Base-by-base conservation (phyloP, 106 monocot species). In the Hemerocallis citrina region DNA sequence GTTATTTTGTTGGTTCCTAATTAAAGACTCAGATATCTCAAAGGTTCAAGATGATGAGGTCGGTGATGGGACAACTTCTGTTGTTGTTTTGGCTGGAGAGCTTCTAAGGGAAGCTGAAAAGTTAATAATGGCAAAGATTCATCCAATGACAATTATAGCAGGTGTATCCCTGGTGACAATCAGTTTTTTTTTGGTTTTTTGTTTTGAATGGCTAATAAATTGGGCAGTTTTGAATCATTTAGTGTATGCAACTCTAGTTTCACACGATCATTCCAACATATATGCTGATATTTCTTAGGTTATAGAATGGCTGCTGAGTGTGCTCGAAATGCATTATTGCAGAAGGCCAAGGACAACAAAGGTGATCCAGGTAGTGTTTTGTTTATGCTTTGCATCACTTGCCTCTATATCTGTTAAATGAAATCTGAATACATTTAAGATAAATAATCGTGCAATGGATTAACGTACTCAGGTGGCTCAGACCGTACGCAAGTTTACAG, bases 41-140 rank as follows among this genome's bases (percentile, higher is more conserved):
- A 88, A 88, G 74, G 88, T 88, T 63, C 88, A 88, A 79, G 87
- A 88, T 72, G 87, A 88, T 71, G 87, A 88, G 41, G 87, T 88
- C 61, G 87, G 82, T 49, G 87, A 88, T 77, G 87, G 87, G 34
- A 88, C 86, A 66, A 87, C 87, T 29, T 82, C 87, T 57, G 82
- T 88, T 52, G 87, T 88, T 74, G 76, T 82, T 58, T 77, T 88
- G 70, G 87, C 87, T 76, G 82, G 87, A 50, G 87, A 88, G 44
- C 87, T 88, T 56, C 41, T 88, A 22, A 82, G 82, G 59, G 86
- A 88, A 61, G 87, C 87, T 24, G 87, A 88, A 49, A 82, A 88
- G 66, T 44, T 88, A 54, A 76, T 68, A 12, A 82, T 63, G 68
- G 50, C 72, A 54, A 88, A 88, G 59, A 74, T 88, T 61, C 87